phyloP scores from a whole-genome alignment of 176 grass and related monocot genomes.

The Hordeum vulgare region MorexV3_pseudomolecules_assembly NC_058521.1:521966336-521966835 shows the following conservation, averaged over 20 bases:
- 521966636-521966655: slow-evolving; percentile 72
- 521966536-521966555: slow-evolving; percentile 87
- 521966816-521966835: slow-evolving; percentile 91
- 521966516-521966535: slow-evolving; percentile 97
- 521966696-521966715: neutral
- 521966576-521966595: slow-evolving; percentile 87
- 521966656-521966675: neutral
- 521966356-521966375: neutral
- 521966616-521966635: slow-evolving; percentile 96
- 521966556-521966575: slow-evolving; percentile 71
- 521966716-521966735: neutral
- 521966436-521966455: neutral
- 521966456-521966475: neutral
- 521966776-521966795: neutral
- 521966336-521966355: neutral
- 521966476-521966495: slow-evolving; percentile 74
- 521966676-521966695: neutral
- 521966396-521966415: neutral
- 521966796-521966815: slow-evolving; percentile 47
- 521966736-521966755: neutral
- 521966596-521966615: slow-evolving; percentile 80
- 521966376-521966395: neutral
- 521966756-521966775: neutral
- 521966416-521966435: neutral
- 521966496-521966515: slow-evolving; percentile 67